Evolutionary conservation across 371 early-diverging fungal genomes (phyloP), one percentile per base, ranked within the genome.

Genomic region (Blyttiomyces sp.): DNA sequence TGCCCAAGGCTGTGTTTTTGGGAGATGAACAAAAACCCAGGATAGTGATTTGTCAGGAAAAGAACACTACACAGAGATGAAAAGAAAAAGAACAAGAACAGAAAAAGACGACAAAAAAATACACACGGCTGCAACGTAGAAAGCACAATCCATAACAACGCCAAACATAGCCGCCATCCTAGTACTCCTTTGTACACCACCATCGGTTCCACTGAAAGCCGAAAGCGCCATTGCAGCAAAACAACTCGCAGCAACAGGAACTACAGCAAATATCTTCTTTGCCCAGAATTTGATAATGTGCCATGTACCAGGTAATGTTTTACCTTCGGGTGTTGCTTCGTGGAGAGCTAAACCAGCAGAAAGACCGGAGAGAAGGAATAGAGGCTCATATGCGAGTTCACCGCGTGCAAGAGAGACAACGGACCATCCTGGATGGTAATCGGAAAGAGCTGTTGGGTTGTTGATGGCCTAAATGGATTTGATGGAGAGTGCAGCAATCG

Each of bases 61-160:
- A 19, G 31, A 34, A 34, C 16, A 9, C 21, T 6, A 36, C 27
- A 19, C 9, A 4, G 21, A 16, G 13, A 17, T 11, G 32, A 7
- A 27, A n/a, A 34, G 5, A 19, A 46, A 45, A 9, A 23, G 6
- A 17, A 54, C 2, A 16, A 6, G 24, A 28, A 21, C 24, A 26
- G 31, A 32, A 4, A n/a, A 23, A 27, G 17, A 58, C 9, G 3
- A 16, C n/a, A 7, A 39, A 28, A 24, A 30, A 28, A 24, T 54
- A 54, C 54, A 61, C 21, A 57, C 57, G 9, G 63, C 63, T 6
- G 53, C 34, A n/a, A 63, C 43, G 57, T 57, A 63, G 48, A 63
- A 63, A 6, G 19, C 45, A 30, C 57, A 48, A 42, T 63, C 63
- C 17, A 49, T 35, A 11, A 57, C n/a, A 4, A 39, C 57, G 9